Base-by-base conservation (phyloP, 2,329 filamentous ascomycete species). In the Colletotrichum plurivorum region DNA sequence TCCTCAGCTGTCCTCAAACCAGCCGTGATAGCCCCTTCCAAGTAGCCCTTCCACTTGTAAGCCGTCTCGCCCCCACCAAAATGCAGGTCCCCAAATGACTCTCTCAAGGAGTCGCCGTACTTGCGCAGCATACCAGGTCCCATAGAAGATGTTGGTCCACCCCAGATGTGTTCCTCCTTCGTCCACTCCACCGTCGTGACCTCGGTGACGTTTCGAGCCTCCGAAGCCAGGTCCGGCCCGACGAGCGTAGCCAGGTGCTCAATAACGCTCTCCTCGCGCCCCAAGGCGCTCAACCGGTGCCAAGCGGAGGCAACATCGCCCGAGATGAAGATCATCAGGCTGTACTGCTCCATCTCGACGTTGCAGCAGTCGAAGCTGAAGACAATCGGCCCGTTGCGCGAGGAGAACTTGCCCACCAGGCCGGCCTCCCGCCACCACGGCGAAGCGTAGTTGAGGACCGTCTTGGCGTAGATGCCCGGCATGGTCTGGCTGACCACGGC, bases 351-450 rank as follows among this genome's bases (percentile, higher is more conserved):
- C 52, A 79, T 63, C 2, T 72, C 64, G 0, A 20, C 9, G 16
- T 61, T 36, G 39, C 71, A 75, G 1, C 72, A 76, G 51, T 78
- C 77, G 66, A 76, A 74, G 9, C 72, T 74, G 53, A 78, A 76
- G 69, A 67, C 68, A 41, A 78, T 66, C 10, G 77, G 77, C 0
- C 76, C 76, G 2, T 69, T 63, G 15, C 55, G 79, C 0, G 80
- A 83, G 58, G 80, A 79, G 3, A 80, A 76, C 20, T 84, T 76
- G 5, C 84, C 85, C 49, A 79, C 82, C 16, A 83, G 76, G 0
- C 80, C 79, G 1, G 75, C 65, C 0, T 78, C 73, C 1, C 78
- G 74, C 87, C 87, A 89, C 74, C 82, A 88, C 0, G 85, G 82
- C 5, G 73, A 73, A 0, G 75, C 64, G 74, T 83, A 88, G 36